Conservation (phyloP, 2,329 filamentous ascomycete genomes). For the Fulvia fulva region DNA sequence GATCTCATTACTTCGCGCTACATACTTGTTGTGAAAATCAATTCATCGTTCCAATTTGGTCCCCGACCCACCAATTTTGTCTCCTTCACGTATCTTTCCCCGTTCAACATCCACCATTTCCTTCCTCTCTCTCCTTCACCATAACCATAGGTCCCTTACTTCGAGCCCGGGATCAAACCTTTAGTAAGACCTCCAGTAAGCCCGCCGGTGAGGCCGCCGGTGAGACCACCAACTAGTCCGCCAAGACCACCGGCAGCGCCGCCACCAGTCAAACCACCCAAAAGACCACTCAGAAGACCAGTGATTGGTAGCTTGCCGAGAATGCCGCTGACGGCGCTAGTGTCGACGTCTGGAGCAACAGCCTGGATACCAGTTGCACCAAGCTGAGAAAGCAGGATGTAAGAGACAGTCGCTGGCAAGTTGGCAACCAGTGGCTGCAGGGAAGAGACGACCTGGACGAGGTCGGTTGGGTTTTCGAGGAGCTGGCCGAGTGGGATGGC, state of each 20-base stretch:
- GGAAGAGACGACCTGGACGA: slow-evolving; percentile 4
- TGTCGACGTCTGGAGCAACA: slow-evolving; percentile 3
- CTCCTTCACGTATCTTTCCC: too few relatives aligned
- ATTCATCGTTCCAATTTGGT: not conserved
- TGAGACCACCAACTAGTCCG: not conserved
- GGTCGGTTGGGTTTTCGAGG: slow-evolving; percentile 7
- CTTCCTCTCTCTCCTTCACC: not conserved
- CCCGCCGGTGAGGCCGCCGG: not conserved
- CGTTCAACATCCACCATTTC: too few relatives aligned
- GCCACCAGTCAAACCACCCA: not conserved
- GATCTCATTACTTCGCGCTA: not conserved
- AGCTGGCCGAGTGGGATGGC: slow-evolving; percentile 6
- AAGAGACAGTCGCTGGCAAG: slow-evolving; percentile 4
- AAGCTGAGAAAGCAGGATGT: slow-evolving; percentile 10
- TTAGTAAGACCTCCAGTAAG: not conserved
- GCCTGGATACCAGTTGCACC: slow-evolving; percentile 5
- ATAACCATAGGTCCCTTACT: too few relatives aligned
- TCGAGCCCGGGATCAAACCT: too few relatives aligned
- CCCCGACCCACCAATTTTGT: too few relatives aligned
- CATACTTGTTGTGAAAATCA: not conserved
- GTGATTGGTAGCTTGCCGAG: not conserved
- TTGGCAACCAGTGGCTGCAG: slow-evolving; percentile 4
- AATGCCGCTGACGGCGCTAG: not conserved
- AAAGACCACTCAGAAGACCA: not conserved
- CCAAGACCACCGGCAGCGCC: not conserved